These are phyloP conservation scores for Venturia carpophila DNA, from an alignment of 2,329 filamentous ascomycete genomes.

Conservation along the genomic window DNA sequence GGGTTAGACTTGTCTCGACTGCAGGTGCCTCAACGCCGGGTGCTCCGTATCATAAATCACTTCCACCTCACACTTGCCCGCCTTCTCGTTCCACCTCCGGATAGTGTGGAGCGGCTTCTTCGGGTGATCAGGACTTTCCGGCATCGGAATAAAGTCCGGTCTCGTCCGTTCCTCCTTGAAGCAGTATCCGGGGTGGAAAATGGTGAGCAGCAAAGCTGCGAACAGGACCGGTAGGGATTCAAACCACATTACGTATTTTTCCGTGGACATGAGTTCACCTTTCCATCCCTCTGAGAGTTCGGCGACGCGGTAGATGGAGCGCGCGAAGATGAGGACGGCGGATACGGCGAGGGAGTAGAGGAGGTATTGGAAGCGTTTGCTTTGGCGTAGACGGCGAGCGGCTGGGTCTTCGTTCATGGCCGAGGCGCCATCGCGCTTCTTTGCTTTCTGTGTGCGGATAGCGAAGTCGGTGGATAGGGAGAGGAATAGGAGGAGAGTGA, in stretches of 20 bases:
- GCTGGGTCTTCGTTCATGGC: slow-evolving; percentile 18
- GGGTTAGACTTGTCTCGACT: not conserved
- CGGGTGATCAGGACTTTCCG: not conserved
- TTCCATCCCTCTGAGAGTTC: slow-evolving; percentile 60
- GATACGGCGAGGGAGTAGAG: slow-evolving; percentile 20
- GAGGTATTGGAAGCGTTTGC: slow-evolving; percentile 23
- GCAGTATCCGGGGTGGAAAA: slow-evolving; percentile 17
- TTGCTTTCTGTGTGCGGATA: slow-evolving; percentile 13
- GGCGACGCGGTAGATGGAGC: slow-evolving; percentile 42
- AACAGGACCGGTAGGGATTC: slow-evolving; percentile 42
- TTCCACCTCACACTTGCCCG: slow-evolving; percentile 17
- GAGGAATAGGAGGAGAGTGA: slow-evolving; percentile 38
- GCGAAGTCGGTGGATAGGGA: slow-evolving; percentile 33
- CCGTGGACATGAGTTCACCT: slow-evolving; percentile 55
- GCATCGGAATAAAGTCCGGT: not conserved
- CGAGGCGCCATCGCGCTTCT: slow-evolving; percentile 18
- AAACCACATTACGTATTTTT: slow-evolving; percentile 52
- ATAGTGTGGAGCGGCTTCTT: slow-evolving; percentile 13
- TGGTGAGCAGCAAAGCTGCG: slow-evolving; percentile 11
- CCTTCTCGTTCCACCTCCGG: slow-evolving; percentile 17
- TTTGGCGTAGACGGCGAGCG: slow-evolving; percentile 20
- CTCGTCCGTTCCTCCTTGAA: slow-evolving; percentile 12
- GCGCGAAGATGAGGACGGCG: slow-evolving; percentile 21
- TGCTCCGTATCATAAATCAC: slow-evolving; percentile 12
- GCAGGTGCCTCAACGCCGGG: slow-evolving; percentile 6